phyloP scores from a whole-genome alignment of 208 protist species.

The Kentomonas sorsogonicus region DNA sequence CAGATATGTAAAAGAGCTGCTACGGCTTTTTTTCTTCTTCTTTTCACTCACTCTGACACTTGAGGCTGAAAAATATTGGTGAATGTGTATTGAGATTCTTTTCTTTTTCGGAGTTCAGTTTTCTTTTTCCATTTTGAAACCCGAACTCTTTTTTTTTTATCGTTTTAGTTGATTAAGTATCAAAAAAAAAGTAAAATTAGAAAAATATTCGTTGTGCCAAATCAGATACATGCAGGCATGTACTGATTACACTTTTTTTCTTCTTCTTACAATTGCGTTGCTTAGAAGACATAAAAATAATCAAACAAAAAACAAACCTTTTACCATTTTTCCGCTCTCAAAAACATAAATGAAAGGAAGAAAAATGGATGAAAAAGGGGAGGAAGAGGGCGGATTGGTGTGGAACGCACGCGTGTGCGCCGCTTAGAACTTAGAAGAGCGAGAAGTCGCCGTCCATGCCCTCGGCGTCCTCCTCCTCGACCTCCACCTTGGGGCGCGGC shows the following conservation, averaged over 20 bases:
- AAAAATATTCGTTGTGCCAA: no score
- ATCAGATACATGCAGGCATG: no score
- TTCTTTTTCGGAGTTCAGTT: no score
- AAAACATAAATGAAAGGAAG: not conserved
- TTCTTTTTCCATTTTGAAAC: no score
- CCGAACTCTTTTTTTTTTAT: not conserved
- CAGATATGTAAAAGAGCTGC: no score
- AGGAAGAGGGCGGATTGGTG: not conserved
- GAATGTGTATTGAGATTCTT: no score
- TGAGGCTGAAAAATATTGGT: no score
- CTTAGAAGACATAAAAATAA: slow-evolving; percentile 7
- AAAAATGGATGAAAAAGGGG: slow-evolving; percentile 3
- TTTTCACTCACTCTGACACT: no score
- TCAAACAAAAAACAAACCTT: not conserved
- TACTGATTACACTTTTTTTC: no score
- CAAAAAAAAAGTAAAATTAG: not conserved
- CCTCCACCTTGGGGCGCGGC: slow-evolving; percentile 68
- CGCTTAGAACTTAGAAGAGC: slow-evolving; percentile 61
- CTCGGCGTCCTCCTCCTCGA: slow-evolving; percentile 88
- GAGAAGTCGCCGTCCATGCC: slow-evolving; percentile 87
- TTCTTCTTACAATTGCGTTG: no score
- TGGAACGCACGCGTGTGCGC: not conserved
- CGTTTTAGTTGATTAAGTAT: not conserved
- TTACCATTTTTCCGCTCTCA: not conserved
- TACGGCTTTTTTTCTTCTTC: no score